These are phyloP conservation scores for Excoecaria cochinchinensis DNA, from an alignment of 345 rosid species.

Conservation along the genomic window DNA sequence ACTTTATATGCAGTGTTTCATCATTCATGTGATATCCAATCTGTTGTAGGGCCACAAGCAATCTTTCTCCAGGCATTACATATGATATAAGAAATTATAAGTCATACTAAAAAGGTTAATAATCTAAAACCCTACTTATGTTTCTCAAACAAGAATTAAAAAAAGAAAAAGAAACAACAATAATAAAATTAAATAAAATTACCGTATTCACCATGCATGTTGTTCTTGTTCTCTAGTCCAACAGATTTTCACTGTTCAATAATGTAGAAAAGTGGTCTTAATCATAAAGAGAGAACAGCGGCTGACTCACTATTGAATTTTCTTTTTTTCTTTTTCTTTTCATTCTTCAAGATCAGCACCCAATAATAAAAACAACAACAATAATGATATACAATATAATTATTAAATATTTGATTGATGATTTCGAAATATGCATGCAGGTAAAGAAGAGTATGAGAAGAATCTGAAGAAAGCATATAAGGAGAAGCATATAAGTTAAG, in stretches of 20 bases:
- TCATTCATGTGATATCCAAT: conserved; percentile 16
- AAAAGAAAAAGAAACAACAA: too few relatives aligned
- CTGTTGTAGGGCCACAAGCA: background rate
- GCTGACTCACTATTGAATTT: conserved; percentile 28
- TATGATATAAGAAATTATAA: background rate
- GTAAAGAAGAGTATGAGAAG: conserved; percentile 45
- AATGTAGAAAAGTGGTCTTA: background rate
- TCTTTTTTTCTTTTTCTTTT: background rate
- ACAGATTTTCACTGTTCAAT: conserved; percentile 27
- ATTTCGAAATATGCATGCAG: conserved; percentile 32
- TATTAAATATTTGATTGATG: background rate
- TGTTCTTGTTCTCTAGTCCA: background rate
- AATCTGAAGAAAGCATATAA: conserved; percentile 51
- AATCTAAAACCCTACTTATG: background rate
- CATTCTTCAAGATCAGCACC: background rate
- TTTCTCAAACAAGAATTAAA: conserved; percentile 4
- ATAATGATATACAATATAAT: too few relatives aligned
- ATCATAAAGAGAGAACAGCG: conserved; percentile 26
- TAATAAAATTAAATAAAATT: too few relatives aligned
- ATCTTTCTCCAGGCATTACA: background rate
- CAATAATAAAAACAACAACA: background rate
- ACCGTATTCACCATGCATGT: too few relatives aligned
- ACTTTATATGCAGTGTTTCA: background rate
- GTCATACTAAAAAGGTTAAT: background rate
- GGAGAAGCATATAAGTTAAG: conserved; percentile 49